Evolutionary conservation across 1,284 basidiomycete genomes (phyloP), one percentile per base, ranked within the genome.

Genomic region (Ustilago trichophora): DNA sequence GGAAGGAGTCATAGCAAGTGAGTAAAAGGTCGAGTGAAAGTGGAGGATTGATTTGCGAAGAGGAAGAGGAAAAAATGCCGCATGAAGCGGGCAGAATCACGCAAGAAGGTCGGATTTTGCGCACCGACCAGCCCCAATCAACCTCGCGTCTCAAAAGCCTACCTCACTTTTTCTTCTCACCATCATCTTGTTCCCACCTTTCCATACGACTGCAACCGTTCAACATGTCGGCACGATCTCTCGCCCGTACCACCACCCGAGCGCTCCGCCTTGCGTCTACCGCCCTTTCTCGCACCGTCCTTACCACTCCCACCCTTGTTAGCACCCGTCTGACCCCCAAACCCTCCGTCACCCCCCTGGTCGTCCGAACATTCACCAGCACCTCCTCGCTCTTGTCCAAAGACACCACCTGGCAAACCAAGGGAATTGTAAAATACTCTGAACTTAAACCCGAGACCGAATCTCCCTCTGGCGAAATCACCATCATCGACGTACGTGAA

Each of bases 371-470:
- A 0, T 55, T 64, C 22, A 22, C 40, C 24, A 19, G 33, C 11
- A 43, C 65, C 22, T n/a, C 15, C 2, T 24, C 11, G 11, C 12
- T 16, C 13, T 33, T 21, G 18, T 55, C 48, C 26, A 46, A 56
- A 22, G 74, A 79, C 44, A 63, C 49, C 11, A 42, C 56, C 10
- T 81, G 79, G 79, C 55, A 60, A 13, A 45, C 59, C 24, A 49
- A 64, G n/a, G 77, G 74, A 18, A 22, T 49, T 15, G 83, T 97
- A 46, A 85, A 86, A 0, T 98, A 96, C 80, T 88, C 90, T 27
- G 88, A 93, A 69, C 84, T 98, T 43, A 91, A 96, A 83, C 88
- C 89, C 2, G 87, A 87, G 71, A 92, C 92, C 1, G 82, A 88
- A 75, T 88, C 88, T 73, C 95, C 95, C 0, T 88, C 85, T 24